These are phyloP conservation scores for Rossbeevera mucosa DNA, from an alignment of 768 basidiomycete genomes.

Conservation along the genomic window DNA sequence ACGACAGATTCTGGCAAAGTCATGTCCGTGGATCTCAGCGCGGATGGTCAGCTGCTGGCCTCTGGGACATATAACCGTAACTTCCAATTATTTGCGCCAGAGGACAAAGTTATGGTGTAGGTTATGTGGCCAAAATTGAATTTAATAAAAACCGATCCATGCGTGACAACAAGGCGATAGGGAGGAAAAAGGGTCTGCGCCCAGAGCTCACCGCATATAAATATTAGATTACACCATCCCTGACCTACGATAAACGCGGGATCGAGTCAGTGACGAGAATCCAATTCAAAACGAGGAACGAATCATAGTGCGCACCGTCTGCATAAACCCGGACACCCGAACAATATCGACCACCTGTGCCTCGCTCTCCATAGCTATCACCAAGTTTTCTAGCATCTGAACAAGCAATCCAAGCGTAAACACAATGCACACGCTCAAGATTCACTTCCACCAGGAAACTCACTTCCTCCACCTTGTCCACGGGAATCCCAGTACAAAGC, in stretches of 20 bases:
- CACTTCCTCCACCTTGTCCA: constrained; percentile 88
- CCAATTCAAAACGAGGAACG: constrained; percentile 19
- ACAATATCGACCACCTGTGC: constrained; percentile 75
- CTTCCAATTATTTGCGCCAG: constrained; percentile 89
- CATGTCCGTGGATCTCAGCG: constrained; percentile 92
- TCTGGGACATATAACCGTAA: constrained; percentile 91
- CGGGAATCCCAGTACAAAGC: constrained; percentile 78
- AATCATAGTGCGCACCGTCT: constrained; percentile 53
- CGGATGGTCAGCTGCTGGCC: constrained; percentile 78
- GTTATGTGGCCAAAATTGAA: constrained; percentile 13
- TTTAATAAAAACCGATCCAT: constrained; percentile 22
- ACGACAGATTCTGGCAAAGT: constrained; percentile 97
- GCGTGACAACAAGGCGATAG: constrained; percentile 31
- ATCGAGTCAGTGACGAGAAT: constrained; percentile 21
- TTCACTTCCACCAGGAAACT: constrained; percentile 33
- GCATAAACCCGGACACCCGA: constrained; percentile 87
- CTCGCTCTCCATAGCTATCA: constrained; percentile 87
- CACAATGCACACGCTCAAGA: constrained; percentile 13
- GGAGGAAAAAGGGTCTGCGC: constrained; percentile 8
- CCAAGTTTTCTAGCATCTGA: constrained; percentile 80
- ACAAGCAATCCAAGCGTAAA: constrained; percentile 25
- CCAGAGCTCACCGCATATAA: constrained; percentile 10
- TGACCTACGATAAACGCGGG: constrained; percentile 32
- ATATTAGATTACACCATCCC: constrained; percentile 39
- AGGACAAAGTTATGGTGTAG: constrained; percentile 46